Evolutionary conservation across 1,284 basidiomycete species (phyloP).

Genomic region (Fomitiporia mediterranea): DNA sequence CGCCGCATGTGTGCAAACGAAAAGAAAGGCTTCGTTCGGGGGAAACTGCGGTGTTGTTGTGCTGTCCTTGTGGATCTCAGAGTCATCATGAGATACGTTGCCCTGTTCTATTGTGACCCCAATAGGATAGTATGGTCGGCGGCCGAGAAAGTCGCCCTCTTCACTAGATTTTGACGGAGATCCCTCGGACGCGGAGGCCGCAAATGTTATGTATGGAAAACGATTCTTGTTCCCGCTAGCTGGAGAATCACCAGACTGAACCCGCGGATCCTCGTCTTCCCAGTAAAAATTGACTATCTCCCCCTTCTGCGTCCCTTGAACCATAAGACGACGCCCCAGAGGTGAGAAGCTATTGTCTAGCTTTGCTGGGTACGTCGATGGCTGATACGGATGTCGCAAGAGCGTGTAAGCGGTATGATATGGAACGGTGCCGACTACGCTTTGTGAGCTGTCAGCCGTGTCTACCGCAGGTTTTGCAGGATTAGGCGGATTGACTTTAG

Average conservation of each 20-base stretch:
- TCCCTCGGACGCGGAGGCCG: background rate
- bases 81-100: background rate
- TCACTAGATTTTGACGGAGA: too few relatives aligned
- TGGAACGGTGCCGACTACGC: conserved; percentile 41
- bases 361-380: conserved; percentile 45
- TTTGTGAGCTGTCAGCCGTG: too few relatives aligned
- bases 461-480: too few relatives aligned
- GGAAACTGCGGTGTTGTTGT: background rate
- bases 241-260: background rate
- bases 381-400: conserved; percentile 47
- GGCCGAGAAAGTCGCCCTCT: too few relatives aligned
- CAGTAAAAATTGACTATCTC: conserved; percentile 60
- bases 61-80: background rate
- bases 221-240: background rate
- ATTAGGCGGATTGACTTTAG: too few relatives aligned
- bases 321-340: conserved; percentile 47
- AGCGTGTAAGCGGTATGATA: conserved; percentile 54
- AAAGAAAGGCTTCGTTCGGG: conserved; percentile 44
- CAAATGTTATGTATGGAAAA: background rate
- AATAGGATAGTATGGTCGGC: too few relatives aligned
- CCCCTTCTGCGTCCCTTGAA: conserved; percentile 40
- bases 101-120: conserved; percentile 20
- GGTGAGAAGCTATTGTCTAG: conserved; percentile 35
- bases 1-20: conserved; percentile 68
- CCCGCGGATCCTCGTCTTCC: conserved; percentile 29